Percentiles rank a stretch among this genome's conserved stretches.
Conservation (phyloP, 2,329 filamentous ascomycete genomes). For the Fusarium circinatum region DNA sequence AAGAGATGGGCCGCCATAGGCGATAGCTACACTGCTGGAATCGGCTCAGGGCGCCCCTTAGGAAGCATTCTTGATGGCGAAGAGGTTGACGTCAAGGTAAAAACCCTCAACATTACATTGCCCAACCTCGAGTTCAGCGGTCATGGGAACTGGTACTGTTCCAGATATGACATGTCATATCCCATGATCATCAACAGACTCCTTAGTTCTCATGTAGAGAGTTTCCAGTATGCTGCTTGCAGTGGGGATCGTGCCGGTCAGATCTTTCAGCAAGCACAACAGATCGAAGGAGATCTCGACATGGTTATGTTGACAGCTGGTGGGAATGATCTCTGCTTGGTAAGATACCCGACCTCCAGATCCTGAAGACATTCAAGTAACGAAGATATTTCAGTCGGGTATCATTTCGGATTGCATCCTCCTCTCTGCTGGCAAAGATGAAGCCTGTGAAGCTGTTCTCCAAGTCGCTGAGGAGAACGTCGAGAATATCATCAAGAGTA, state of each 20-base stretch:
- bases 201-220: not conserved
- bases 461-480: not conserved
- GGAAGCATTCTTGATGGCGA: not conserved
- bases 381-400: not conserved
- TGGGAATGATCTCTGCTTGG: not conserved
- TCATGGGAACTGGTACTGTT: not conserved
- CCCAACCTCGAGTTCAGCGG: not conserved
- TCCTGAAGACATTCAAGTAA: not conserved
- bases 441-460: not conserved
- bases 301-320: slow-evolving; percentile 5
- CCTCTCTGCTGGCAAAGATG: accelerated
- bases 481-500: not conserved
- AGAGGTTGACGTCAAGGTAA: accelerated
- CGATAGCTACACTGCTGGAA: not conserved
- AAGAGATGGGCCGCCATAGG: not conserved
- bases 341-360: too few relatives aligned
- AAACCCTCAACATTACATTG: accelerated
- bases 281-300: not conserved
- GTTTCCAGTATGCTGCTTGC: slow-evolving; percentile 2
- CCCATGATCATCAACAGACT: not conserved
- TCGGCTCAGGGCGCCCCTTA: accelerated
- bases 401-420: not conserved
- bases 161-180: slow-evolving; percentile 3
- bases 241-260: slow-evolving; percentile 5
- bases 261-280: not conserved